Conservation (phyloP, 2,329 filamentous ascomycete species). For the Cordyceps militaris region DNA sequence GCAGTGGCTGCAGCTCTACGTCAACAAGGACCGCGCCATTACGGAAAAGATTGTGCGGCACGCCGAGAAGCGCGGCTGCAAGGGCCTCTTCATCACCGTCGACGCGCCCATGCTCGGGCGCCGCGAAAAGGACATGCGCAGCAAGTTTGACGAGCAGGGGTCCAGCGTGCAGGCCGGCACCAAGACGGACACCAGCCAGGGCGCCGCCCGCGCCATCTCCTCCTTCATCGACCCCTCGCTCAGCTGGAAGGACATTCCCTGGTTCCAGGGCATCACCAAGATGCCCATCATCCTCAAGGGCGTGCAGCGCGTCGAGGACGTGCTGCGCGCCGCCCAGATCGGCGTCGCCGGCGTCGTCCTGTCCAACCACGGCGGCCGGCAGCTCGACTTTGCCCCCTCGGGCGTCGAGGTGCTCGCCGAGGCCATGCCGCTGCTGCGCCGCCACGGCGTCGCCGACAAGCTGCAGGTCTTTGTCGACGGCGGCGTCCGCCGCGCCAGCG, state of each 20-base stretch:
- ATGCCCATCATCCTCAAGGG: conserved; percentile 98
- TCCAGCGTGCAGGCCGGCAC: conserved; percentile 74
- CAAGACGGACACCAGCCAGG: conserved; percentile 77
- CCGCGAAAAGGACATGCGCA: conserved; percentile 95
- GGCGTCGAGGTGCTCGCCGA: conserved; percentile 87
- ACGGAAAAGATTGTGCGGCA: conserved; percentile 87
- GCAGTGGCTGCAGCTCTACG: conserved; percentile 95
- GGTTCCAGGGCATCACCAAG: conserved; percentile 82
- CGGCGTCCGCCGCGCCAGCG: conserved; percentile 80
- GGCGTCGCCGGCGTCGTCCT: conserved; percentile 87
- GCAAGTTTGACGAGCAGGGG: conserved; percentile 79
- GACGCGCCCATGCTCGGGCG: conserved; percentile 93
- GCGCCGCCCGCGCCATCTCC: conserved; percentile 88
- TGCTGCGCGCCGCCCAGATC: conserved; percentile 73
- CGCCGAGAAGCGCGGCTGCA: conserved; percentile 86
- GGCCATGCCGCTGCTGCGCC: conserved; percentile 79
- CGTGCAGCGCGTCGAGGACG: conserved; percentile 92
- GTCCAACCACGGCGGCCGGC: conserved; percentile 91
- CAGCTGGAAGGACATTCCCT: conserved; percentile 88
- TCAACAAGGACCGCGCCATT: conserved; percentile 91
- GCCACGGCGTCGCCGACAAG: conserved; percentile 63
- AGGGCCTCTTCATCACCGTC: conserved; percentile 95
- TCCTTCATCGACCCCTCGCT: conserved; percentile 95
- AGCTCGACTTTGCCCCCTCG: conserved; percentile 86
- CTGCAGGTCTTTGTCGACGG: conserved; percentile 91